Percentiles rank a stretch among this genome's conserved stretches.
Conservation (phyloP, 2,329 filamentous ascomycete species). For the Aureobasidium sp. region DNA sequence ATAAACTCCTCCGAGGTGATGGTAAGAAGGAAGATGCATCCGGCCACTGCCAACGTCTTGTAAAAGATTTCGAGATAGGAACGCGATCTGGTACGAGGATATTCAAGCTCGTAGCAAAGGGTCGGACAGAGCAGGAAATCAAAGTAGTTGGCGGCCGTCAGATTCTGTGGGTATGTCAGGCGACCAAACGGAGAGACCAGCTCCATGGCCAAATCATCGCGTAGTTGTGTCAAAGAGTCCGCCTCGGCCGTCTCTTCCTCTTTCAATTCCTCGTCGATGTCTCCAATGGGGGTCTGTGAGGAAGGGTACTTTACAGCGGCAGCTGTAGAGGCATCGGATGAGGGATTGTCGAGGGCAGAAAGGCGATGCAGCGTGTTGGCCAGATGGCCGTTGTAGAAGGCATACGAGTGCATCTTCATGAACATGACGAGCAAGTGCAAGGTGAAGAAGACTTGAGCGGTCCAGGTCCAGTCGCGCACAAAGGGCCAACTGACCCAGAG, state of each 20-base stretch:
- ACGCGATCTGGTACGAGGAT: constrained; percentile 69
- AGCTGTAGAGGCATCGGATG: constrained; percentile 24
- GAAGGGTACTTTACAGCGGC: constrained; percentile 63
- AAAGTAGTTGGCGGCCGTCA: constrained; percentile 72
- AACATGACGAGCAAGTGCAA: constrained; percentile 84
- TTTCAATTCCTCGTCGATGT: constrained; percentile 39
- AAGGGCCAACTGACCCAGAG: constrained; percentile 75
- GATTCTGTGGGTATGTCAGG: constrained; percentile 82
- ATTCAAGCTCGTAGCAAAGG: constrained; percentile 95
- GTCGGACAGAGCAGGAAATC: constrained; percentile 92
- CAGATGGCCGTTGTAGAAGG: constrained; percentile 95
- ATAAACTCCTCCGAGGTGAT: constrained; percentile 93
- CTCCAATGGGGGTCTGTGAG: constrained; percentile 43
- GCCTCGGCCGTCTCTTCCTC: constrained; percentile 25
- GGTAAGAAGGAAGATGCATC: constrained; percentile 91
- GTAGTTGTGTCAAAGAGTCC: constrained; percentile 54
- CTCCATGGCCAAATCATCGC: constrained; percentile 83
- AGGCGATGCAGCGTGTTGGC: constrained; percentile 79
- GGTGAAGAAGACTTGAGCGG: constrained; percentile 88
- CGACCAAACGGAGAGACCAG: constrained; percentile 84
- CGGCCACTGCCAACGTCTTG: constrained; percentile 85
- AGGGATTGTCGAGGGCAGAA: constrained; percentile 67
- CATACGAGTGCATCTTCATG: constrained; percentile 99
- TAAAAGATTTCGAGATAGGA: constrained; percentile 75
- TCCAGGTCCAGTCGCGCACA: constrained; percentile 87